These are phyloP conservation scores for Pseudocercospora vitis DNA, from an alignment of 2,329 filamentous ascomycete genomes.

Conservation along the genomic window DNA sequence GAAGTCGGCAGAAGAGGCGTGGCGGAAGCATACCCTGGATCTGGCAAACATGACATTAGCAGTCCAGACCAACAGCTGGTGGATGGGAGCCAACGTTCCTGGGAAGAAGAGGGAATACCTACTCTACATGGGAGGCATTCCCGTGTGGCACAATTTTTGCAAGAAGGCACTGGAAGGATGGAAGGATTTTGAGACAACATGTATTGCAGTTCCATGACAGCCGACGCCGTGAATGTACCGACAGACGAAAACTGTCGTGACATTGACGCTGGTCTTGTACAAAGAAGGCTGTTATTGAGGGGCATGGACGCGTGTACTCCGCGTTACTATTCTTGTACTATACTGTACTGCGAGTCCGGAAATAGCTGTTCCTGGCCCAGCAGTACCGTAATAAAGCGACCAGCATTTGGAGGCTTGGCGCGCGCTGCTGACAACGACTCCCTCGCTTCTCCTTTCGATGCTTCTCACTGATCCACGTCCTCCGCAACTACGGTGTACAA, in stretches of 20 bases:
- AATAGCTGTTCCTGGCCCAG: too few relatives aligned
- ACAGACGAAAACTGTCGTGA: background rate
- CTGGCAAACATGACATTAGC: constrained; percentile 28
- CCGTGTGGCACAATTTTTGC: constrained; percentile 11
- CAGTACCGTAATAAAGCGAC: too few relatives aligned
- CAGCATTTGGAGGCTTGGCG: too few relatives aligned
- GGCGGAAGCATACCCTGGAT: constrained; percentile 33
- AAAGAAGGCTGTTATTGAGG: background rate
- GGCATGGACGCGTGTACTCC: too few relatives aligned
- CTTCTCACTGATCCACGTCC: too few relatives aligned
- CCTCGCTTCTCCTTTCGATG: too few relatives aligned
- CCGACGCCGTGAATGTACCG: background rate
- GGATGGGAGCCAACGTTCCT: constrained; percentile 44
- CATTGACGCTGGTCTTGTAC: background rate
- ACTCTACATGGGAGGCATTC: constrained; percentile 22
- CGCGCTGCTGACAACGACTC: too few relatives aligned
- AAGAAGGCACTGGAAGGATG: constrained; percentile 13
- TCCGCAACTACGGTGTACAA: too few relatives aligned
- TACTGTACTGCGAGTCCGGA: too few relatives aligned
- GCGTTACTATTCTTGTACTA: too few relatives aligned
- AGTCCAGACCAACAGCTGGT: constrained; percentile 33
- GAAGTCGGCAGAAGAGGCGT: constrained; percentile 43
- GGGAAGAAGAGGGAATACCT: constrained; percentile 47
- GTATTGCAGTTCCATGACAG: background rate
- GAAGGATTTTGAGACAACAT: constrained; percentile 13